phyloP scores from a whole-genome alignment of 2,329 filamentous ascomycete genomes.

The Aspergillus texensis region DNA sequence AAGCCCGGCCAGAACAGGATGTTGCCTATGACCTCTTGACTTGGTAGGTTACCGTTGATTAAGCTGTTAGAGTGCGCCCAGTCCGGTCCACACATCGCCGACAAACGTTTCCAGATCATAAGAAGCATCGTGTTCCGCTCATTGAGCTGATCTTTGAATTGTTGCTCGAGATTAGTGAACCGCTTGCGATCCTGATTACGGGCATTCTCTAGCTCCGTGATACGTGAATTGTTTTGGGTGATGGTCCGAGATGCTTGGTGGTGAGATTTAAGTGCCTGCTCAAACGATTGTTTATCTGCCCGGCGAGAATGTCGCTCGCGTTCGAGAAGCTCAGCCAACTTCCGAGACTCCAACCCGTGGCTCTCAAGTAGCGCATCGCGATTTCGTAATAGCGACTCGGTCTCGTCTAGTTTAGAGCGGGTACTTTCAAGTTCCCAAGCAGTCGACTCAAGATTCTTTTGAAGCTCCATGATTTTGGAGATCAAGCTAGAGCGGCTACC shows the following conservation, averaged over 20 bases:
- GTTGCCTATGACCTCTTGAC: slow-evolving; percentile 80
- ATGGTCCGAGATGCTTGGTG: slow-evolving; percentile 85
- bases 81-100: slow-evolving; percentile 81
- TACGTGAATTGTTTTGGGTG: slow-evolving; percentile 79
- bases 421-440: slow-evolving; percentile 78
- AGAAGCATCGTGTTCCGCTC: slow-evolving; percentile 89
- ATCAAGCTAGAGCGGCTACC: slow-evolving; percentile 84
- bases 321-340: slow-evolving; percentile 83
- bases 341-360: slow-evolving; percentile 81
- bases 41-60: slow-evolving; percentile 84
- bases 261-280: slow-evolving; percentile 84
- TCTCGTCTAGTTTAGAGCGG: slow-evolving; percentile 79
- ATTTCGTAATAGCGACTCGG: slow-evolving; percentile 85
- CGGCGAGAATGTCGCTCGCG: slow-evolving; percentile 85
- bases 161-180: slow-evolving; percentile 73
- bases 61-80: slow-evolving; percentile 90
- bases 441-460: slow-evolving; percentile 83
- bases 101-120: slow-evolving; percentile 86
- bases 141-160: slow-evolving; percentile 81
- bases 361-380: slow-evolving; percentile 87
- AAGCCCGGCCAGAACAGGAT: slow-evolving; percentile 78
- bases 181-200: slow-evolving; percentile 77
- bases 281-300: slow-evolving; percentile 83
- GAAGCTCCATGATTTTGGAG: slow-evolving; percentile 82
- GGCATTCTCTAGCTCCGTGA: slow-evolving; percentile 81